Conservation (phyloP, 1,139 yeast species). For the Saccharomycopsis crataegensis region DNA sequence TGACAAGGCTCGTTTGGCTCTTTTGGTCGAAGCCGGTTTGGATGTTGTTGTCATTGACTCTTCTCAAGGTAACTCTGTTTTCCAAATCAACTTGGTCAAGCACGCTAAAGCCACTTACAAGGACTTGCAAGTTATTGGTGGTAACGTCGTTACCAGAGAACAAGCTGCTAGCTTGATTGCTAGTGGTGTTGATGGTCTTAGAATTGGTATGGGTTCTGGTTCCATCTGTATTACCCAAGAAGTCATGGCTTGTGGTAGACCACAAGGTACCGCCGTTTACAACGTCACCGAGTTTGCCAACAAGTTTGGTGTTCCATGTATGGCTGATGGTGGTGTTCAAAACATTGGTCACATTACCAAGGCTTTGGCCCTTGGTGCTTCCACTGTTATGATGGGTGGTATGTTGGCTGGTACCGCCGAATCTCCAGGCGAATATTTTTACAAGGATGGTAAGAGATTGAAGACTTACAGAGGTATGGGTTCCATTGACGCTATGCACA, state of each 20-base stretch:
- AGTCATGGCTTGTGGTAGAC: slow-evolving; percentile 99
- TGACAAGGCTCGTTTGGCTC: slow-evolving; percentile 75
- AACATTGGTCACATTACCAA: slow-evolving; percentile 98
- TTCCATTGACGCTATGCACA: slow-evolving; percentile 98
- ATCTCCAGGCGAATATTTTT: slow-evolving; percentile 97
- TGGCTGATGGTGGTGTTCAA: slow-evolving; percentile 99
- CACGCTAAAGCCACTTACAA: slow-evolving; percentile 83
- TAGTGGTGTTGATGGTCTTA: slow-evolving; percentile 97
- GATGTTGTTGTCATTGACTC: slow-evolving; percentile 96
- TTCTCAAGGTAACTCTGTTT: slow-evolving; percentile 93
- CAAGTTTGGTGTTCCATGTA: slow-evolving; percentile 89
- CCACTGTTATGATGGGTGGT: slow-evolving; percentile 99
- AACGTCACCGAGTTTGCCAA: slow-evolving; percentile 82
- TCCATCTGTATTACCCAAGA: slow-evolving; percentile 98
- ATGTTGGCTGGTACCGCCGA: slow-evolving; percentile 97
- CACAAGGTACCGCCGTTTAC: slow-evolving; percentile 97
- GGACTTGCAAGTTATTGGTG: slow-evolving; percentile 84
- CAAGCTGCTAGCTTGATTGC: slow-evolving; percentile 94
- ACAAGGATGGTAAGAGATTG: slow-evolving; percentile 96
- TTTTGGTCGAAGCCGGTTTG: slow-evolving; percentile 92
- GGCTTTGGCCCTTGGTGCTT: slow-evolving; percentile 95
- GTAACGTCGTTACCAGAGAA: slow-evolving; percentile 98
- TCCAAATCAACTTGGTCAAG: slow-evolving; percentile 88
- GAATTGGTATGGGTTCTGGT: slow-evolving; percentile 99
- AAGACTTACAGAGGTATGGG: slow-evolving; percentile 99